Evolutionary conservation across 2,329 filamentous ascomycete genomes (phyloP), one percentile per base, ranked within the genome.

Genomic region (Colletotrichum caudatum): DNA sequence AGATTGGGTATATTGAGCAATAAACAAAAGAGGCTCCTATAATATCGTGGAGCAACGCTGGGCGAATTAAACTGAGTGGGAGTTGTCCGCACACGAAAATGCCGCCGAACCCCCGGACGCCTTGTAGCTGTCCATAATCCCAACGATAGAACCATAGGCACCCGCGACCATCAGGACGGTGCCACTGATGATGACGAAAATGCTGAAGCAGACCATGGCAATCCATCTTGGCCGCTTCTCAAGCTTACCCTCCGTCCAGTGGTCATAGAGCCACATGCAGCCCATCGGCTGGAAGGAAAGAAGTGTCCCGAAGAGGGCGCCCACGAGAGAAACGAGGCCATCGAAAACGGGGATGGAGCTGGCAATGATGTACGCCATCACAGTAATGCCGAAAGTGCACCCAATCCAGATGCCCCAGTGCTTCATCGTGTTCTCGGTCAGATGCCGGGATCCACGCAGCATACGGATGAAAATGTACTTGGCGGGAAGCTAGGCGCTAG

Each of bases 1-100:
- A 1, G 23, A 53, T 46, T 63, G 60, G 60, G 60, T 63, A 63
- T 63, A 63, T 63, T 63, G 5, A 37, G 16, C n/a, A 63, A 41
- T 8, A 53, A 23, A 14, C 44, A n/a, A 26, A 39, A 16, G 44
- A 51, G 14, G n/a, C 20, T 35, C 50, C 16, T 5, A 2, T 18
- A 20, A 23, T 29, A n/a, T 23, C n/a, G 33, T 26, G 33, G 23
- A 53, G 8, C 26, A 53, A 39, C 29, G 4, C 35, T 29, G 35
- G 46, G n/a, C 12, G 2, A 5, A 26, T 20, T n/a, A 64, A 5
- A 69, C 65, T 3, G 77, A 79, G 59, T 79, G 78, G 5, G 82
- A 83, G 76, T 85, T 85, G 61, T 85, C 82, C 0, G 80, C 80
- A 60, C 83, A 85, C 1, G 82, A 82, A 78, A 81, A 85, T 0